A percentile compares a stretch with the other conserved stretches of the same genome.
phyloP scores from a whole-genome alignment of 768 basidiomycete species.

The Lactifluus pinguis region DNA sequence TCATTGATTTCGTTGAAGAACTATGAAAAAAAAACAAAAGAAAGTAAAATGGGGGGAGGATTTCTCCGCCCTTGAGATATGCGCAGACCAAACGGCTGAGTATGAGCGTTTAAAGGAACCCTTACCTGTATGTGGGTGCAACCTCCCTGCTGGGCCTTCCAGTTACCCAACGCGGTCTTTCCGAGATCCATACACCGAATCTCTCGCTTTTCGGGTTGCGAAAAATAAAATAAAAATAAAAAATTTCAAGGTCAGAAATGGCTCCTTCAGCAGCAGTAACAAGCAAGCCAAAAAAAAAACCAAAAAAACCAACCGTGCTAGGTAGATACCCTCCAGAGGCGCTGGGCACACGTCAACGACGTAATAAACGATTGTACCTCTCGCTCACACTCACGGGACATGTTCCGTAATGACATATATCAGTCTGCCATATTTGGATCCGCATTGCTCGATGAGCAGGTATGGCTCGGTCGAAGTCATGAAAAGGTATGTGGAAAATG shows the following conservation, averaged over 20 bases:
- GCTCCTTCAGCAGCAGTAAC: neutral
- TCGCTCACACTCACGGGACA: slow-evolving; percentile 29
- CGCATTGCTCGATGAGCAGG: slow-evolving; percentile 35
- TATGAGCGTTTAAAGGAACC: neutral
- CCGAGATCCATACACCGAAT: slow-evolving; percentile 38
- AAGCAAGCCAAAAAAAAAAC: no score
- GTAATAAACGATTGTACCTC: neutral
- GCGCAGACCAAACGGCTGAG: slow-evolving; percentile 1
- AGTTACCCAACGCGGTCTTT: slow-evolving; percentile 32
- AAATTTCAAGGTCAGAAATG: slow-evolving; percentile 1
- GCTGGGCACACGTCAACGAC: slow-evolving; percentile 23
- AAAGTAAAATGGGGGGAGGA: neutral
- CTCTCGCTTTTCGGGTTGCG: slow-evolving; percentile 26
- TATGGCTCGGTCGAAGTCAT: slow-evolving; percentile 26
- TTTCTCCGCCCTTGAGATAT: slow-evolving; percentile 9
- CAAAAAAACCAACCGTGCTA: slow-evolving; percentile 25
- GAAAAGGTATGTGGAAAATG: slow-evolving; percentile 19
- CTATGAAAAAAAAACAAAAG: slow-evolving; percentile 20
- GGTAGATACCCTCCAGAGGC: slow-evolving; percentile 27
- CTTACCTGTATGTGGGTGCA: slow-evolving; percentile 36
- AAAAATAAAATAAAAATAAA: neutral
- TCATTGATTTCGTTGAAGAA: slow-evolving; percentile 34
- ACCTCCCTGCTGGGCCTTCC: slow-evolving; percentile 33
- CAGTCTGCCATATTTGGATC: slow-evolving; percentile 33
- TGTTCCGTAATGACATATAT: slow-evolving; percentile 37